Base-by-base conservation (phyloP, 257 asterid genomes). In the Solanum appendiculatum region DNA sequence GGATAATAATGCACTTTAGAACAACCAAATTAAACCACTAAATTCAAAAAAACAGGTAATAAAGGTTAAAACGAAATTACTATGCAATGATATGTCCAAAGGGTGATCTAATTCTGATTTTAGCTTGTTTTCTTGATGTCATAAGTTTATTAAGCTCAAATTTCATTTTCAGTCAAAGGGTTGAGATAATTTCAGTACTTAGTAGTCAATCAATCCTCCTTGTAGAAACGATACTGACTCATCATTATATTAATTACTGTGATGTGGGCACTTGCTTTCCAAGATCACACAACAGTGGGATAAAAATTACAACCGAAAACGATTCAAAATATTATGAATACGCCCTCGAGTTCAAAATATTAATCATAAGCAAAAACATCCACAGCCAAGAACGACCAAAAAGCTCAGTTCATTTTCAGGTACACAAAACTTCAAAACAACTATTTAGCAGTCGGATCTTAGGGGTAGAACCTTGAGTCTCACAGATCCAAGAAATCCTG, bases 401-500 rank as follows among this genome's bases (percentile, higher is more conserved):
- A 81, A 29, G 37, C 85, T 81, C 20, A 1, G 44, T 81, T 81
- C 85, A 81, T 6, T 81, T 48, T 81, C 68, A 48, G 29, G 68
- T 46, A 48, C n/a, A 48, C 68, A 81, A 81, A 81, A 81, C 29
- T 18, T 81, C 42, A 80, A 81, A 48, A 81, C 40, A 81, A 48
- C 20, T 29, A 81, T 48, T 80, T n/a, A 81, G 85, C 39, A 46
- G 29, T 81, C 20, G n/a, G 68, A 48, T 48, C 16, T 81, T 18
- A 81, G 85, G 83, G 68, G 42, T 81, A 97, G 91, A 88, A 95
- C 99, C 99, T 97, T 95, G 70, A 97, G 98, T 93, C 92, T 93
- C 91, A 97, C 98, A 8, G 99, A 97, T 82, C 98, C 99, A 86
- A 97, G 98, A 92, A 97, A 97, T 85, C 99, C 99, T 29, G 98